Evolutionary conservation across 805 yeast genomes (phyloP).

Genomic region (Kodamaea restingae): DNA sequence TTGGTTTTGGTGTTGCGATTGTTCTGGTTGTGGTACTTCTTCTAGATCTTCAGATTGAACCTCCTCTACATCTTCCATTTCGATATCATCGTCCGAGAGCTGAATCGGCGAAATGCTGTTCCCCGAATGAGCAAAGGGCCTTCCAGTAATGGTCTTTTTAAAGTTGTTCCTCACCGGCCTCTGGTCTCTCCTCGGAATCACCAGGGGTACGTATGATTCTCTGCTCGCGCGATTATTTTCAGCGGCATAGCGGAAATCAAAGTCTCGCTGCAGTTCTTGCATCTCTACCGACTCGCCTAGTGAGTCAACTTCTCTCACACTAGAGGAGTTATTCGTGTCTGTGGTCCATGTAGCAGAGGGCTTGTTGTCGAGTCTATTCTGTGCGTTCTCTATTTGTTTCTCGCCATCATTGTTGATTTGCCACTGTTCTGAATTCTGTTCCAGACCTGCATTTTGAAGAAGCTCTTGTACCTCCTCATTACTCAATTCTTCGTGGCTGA

Average conservation of each 20-base stretch:
- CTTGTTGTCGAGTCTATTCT: no score
- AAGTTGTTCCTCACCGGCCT: background rate
- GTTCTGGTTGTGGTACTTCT: no score
- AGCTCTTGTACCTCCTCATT: background rate
- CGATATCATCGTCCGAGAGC: conserved; percentile 1
- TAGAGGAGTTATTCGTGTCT: no score
- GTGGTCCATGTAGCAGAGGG: no score
- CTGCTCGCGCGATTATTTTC: no score
- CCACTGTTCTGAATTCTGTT: background rate
- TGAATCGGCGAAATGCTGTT: background rate
- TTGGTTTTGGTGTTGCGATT: background rate
- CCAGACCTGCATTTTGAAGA: background rate
- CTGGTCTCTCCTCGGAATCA: background rate
- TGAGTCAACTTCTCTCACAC: no score
- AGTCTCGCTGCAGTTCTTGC: no score
- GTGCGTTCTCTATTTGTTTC: background rate
- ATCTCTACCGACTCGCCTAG: no score
- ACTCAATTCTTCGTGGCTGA: background rate
- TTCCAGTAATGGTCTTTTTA: background rate
- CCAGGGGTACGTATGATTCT: no score
- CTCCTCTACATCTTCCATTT: conserved; percentile 5
- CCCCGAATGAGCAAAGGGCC: no score
- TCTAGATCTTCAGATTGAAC: conserved; percentile 3
- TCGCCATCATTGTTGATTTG: background rate
- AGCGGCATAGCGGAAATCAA: no score